Evolutionary conservation across 2,329 filamentous ascomycete species (phyloP).

Genomic region (Fusarium duplospermum): DNA sequence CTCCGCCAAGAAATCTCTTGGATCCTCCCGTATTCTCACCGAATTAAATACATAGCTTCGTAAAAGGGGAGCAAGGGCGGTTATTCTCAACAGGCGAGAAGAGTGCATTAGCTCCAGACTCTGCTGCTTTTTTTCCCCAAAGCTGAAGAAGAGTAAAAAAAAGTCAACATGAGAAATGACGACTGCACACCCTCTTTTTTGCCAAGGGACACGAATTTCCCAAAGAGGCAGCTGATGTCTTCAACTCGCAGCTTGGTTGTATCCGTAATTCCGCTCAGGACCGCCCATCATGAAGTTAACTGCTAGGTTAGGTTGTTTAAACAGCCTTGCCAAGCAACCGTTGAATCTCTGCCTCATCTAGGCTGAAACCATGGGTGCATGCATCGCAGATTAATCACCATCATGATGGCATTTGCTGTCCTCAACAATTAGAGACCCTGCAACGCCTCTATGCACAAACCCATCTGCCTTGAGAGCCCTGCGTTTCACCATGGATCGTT

Average conservation of each 20-base stretch:
- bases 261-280: conserved; percentile 23
- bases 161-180: conserved; percentile 8
- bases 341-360: background rate
- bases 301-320: background rate
- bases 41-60: background rate
- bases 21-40: background rate
- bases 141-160: conserved; percentile 29
- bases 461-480: background rate
- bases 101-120: background rate
- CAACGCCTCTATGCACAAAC: conserved; percentile 3
- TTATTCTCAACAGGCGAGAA: background rate
- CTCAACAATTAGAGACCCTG: conserved; percentile 13
- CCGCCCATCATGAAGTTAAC: background rate
- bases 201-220: conserved; percentile 33
- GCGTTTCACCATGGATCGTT: conserved; percentile 17
- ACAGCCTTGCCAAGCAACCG: conserved; percentile 4
- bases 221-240: conserved; percentile 11
- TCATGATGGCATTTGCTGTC: conserved; percentile 2
- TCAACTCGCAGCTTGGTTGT: conserved; percentile 5
- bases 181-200: conserved; percentile 6
- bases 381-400: conserved; percentile 11
- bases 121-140: conserved; percentile 20
- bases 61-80: background rate
- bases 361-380: background rate
- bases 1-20: background rate